A percentile compares a stretch with the other conserved stretches of the same genome.
Evolutionary conservation across 2,329 filamentous ascomycete species (phyloP).

Genomic region (Ramichloridium luteum): DNA sequence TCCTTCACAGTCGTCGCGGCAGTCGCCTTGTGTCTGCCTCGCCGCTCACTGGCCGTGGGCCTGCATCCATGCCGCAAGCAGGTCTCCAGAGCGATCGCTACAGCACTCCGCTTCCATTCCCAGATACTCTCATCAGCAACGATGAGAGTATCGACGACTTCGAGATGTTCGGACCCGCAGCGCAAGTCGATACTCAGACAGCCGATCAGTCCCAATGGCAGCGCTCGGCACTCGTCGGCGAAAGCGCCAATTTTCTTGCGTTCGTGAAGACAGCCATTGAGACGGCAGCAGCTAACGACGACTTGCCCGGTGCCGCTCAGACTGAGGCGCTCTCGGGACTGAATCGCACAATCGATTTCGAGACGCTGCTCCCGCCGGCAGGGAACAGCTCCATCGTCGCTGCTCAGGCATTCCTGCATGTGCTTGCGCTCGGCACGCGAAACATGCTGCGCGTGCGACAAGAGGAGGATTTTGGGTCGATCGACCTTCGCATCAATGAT

Average conservation of each 20-base stretch:
- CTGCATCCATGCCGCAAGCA: background rate
- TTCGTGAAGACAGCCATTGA: constrained; percentile 42
- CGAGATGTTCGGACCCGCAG: constrained; percentile 34
- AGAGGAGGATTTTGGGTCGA: constrained; percentile 29
- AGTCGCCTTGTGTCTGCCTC: constrained; percentile 47
- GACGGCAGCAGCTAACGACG: constrained; percentile 11
- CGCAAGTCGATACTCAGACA: constrained; percentile 38
- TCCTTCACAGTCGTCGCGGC: constrained; percentile 32
- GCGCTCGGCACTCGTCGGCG: constrained; percentile 42
- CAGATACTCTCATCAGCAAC: constrained; percentile 1
- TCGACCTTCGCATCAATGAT: constrained; percentile 12
- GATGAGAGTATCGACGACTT: constrained; percentile 9
- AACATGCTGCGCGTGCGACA: constrained; percentile 42
- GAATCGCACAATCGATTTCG: constrained; percentile 49
- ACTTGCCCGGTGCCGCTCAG: constrained; percentile 18
- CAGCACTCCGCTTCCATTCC: background rate
- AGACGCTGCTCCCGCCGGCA: constrained; percentile 51
- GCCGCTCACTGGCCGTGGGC: constrained; percentile 44
- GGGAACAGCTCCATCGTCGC: constrained; percentile 48
- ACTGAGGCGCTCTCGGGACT: constrained; percentile 16
- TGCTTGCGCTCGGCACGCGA: constrained; percentile 50
- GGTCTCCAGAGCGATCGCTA: background rate
- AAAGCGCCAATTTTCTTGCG: constrained; percentile 50
- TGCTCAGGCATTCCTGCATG: constrained; percentile 64
- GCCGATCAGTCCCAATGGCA: constrained; percentile 38